These are phyloP conservation scores for Tricholoma terreum DNA, from an alignment of 768 basidiomycete species.

Conservation along the genomic window DNA sequence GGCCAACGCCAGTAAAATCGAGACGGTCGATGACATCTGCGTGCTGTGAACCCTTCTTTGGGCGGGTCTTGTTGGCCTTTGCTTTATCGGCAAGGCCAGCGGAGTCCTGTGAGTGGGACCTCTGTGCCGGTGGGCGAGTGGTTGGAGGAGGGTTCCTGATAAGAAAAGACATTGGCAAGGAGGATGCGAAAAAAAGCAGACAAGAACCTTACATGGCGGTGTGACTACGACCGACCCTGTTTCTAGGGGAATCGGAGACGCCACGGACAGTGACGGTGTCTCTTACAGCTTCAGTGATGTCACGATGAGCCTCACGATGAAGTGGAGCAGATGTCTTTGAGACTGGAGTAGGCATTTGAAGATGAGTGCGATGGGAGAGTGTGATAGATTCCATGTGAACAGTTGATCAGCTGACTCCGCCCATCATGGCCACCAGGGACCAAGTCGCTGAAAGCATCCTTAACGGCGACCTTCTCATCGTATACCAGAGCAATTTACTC, in stretches of 20 bases:
- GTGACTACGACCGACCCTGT: constrained; percentile 57
- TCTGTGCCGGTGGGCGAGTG: constrained; percentile 34
- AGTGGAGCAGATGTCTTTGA: constrained; percentile 24
- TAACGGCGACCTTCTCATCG: constrained; percentile 70
- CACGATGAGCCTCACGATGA: constrained; percentile 32
- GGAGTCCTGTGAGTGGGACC: constrained; percentile 50
- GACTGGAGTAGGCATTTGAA: constrained; percentile 32
- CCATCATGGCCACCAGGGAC: constrained; percentile 24
- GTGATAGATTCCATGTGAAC: no score
- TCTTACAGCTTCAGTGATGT: constrained; percentile 62
- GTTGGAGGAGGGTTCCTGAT: constrained; percentile 17
- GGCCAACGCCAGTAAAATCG: constrained; percentile 81
- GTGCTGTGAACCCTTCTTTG: constrained; percentile 74
- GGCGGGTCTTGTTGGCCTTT: constrained; percentile 43
- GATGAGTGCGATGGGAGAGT: constrained; percentile 1
- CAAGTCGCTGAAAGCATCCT: constrained; percentile 70
- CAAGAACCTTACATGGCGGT: constrained; percentile 42
- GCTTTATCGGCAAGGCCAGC: constrained; percentile 33
- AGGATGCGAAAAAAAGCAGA: constrained; percentile 11
- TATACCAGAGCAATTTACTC: constrained; percentile 63
- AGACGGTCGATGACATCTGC: constrained; percentile 90
- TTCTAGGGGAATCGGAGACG: constrained; percentile 36
- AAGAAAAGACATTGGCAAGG: background rate
- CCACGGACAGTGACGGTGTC: constrained; percentile 62
- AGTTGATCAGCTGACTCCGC: background rate